Conservation (phyloP, 2,329 filamentous ascomycete species). For the Aureobasidium sp. region DNA sequence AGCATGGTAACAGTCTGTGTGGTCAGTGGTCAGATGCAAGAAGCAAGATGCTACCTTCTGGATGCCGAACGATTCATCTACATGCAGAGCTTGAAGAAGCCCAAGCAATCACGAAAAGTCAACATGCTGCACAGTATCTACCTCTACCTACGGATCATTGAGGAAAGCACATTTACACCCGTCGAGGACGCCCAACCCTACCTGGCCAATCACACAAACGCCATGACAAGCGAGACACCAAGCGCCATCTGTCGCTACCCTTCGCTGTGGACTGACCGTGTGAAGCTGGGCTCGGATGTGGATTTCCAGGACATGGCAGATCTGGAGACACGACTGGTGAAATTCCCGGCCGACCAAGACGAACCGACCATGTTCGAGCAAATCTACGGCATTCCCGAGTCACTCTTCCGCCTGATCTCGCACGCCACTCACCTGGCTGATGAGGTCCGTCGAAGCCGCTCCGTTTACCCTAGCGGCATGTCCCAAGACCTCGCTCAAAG, state of each 20-base stretch:
- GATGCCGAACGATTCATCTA: conserved; percentile 32
- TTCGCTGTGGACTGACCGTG: conserved; percentile 21
- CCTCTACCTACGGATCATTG: conserved; percentile 30
- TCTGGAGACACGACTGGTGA: conserved; percentile 27
- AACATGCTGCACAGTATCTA: conserved; percentile 34
- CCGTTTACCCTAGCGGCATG: not conserved
- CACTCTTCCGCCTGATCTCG: conserved; percentile 36
- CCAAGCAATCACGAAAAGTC: conserved; percentile 28
- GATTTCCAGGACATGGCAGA: conserved; percentile 24
- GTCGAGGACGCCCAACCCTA: conserved; percentile 20
- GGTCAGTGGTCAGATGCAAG: conserved; percentile 20
- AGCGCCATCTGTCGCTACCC: not conserved
- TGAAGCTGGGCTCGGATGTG: conserved; percentile 20
- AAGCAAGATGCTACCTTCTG: conserved; percentile 29
- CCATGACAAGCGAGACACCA: conserved; percentile 17
- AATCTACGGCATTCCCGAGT: conserved; percentile 36
- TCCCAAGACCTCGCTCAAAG: not conserved
- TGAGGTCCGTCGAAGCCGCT: conserved; percentile 15
- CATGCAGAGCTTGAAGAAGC: conserved; percentile 29
- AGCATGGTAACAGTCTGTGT: conserved; percentile 13
- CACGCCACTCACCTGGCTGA: conserved; percentile 34
- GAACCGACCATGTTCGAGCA: conserved; percentile 29
- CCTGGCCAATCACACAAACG: conserved; percentile 21
- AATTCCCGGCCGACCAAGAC: conserved; percentile 15
- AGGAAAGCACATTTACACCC: conserved; percentile 16